These are phyloP conservation scores for Escallonia herrerae DNA, from an alignment of 129 eudicot genomes.

Conservation along the genomic window DNA sequence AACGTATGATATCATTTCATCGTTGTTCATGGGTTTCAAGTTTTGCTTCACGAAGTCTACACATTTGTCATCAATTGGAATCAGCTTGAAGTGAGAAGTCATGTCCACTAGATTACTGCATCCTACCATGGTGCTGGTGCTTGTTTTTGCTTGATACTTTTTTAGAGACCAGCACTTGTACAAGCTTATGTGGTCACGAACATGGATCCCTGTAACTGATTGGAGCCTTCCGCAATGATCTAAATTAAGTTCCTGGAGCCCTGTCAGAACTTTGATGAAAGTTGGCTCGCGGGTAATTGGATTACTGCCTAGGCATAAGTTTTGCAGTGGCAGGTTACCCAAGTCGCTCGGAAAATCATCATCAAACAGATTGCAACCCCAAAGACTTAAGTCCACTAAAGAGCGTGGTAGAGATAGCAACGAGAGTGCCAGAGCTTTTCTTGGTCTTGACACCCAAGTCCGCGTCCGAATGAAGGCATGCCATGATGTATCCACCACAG, in stretches of 20 bases:
- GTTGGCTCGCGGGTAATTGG: background rate
- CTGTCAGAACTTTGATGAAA: conserved; percentile 1
- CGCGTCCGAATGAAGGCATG: background rate
- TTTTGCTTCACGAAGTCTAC: background rate
- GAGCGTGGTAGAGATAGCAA: background rate
- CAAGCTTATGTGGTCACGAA: background rate
- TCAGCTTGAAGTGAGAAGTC: background rate
- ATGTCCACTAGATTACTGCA: background rate
- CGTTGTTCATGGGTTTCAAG: background rate
- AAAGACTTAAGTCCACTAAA: background rate
- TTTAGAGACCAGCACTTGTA: background rate
- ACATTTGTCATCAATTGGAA: background rate
- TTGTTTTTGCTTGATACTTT: background rate
- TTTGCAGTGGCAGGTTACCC: background rate
- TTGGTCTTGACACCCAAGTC: background rate
- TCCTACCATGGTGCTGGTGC: background rate
- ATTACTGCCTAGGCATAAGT: background rate
- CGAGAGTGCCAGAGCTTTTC: background rate
- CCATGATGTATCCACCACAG: background rate
- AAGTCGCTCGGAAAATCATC: background rate
- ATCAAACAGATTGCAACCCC: background rate
- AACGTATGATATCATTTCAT: background rate
- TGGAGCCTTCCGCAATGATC: background rate
- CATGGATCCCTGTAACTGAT: background rate
- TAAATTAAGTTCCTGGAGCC: background rate